phyloP scores from a whole-genome alignment of 164 flowering plant genomes.

The Vitis labrusca region DNA sequence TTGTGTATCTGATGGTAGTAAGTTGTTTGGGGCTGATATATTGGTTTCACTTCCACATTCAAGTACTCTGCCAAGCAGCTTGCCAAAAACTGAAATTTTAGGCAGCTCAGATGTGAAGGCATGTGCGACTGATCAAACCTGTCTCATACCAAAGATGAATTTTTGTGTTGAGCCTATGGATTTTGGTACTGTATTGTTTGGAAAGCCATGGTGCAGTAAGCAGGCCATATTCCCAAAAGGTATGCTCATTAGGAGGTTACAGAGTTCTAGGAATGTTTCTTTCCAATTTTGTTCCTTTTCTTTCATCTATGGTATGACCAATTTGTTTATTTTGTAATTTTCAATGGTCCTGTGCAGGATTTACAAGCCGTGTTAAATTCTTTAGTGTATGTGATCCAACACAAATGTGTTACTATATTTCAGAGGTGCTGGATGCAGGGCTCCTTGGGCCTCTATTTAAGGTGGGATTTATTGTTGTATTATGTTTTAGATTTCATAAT shows the following conservation, averaged over 20 bases:
- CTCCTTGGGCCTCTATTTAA: slow-evolving; percentile 79
- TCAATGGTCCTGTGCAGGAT: slow-evolving; percentile 49
- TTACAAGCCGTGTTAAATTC: slow-evolving; percentile 63
- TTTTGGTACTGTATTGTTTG: slow-evolving; percentile 47
- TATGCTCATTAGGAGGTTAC: slow-evolving; percentile 15
- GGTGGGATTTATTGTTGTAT: slow-evolving; percentile 33
- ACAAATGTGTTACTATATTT: slow-evolving; percentile 47
- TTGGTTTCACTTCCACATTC: slow-evolving; percentile 4
- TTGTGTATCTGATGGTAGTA: slow-evolving; percentile 8
- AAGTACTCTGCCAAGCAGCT: slow-evolving; percentile 8
- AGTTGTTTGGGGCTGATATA: slow-evolving; percentile 46
- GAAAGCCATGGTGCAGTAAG: slow-evolving; percentile 63
- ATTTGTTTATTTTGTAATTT: neutral
- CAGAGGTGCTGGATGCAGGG: slow-evolving; percentile 82
- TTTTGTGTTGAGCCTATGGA: slow-evolving; percentile 45
- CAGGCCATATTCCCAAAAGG: slow-evolving; percentile 76
- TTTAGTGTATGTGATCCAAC: slow-evolving; percentile 52
- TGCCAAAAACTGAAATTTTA: slow-evolving; percentile 13
- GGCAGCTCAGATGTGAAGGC: slow-evolving; percentile 6
- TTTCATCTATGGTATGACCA: neutral
- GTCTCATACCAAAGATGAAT: slow-evolving; percentile 9
- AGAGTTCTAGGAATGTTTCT: neutral
- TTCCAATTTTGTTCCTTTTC: neutral
- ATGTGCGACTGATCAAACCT: slow-evolving; percentile 10
- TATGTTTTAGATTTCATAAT: neutral